Conservation (phyloP, 805 yeast genomes). For the Wickerhamomyces bovis region DNA sequence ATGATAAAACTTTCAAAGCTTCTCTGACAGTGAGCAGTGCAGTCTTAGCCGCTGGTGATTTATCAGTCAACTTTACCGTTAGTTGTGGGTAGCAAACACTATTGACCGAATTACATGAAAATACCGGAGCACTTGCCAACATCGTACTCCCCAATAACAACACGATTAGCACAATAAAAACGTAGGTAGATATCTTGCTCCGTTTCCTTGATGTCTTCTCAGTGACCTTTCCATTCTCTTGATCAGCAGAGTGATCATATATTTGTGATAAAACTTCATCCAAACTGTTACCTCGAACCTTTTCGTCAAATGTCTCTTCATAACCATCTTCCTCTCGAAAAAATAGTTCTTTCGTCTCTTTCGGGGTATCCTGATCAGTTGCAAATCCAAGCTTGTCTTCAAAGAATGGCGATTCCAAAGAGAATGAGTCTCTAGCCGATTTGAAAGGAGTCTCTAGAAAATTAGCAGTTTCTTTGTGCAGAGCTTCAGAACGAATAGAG, state of each 20-base stretch:
- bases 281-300: conserved; percentile 2
- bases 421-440: conserved; percentile 4
- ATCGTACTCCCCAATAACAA: background rate
- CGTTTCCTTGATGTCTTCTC: background rate
- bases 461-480: background rate
- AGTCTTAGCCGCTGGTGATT: conserved; percentile 29
- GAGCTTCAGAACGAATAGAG: background rate
- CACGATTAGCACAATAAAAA: background rate
- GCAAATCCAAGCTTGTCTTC: background rate
- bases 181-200: background rate
- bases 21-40: conserved; percentile 33
- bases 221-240: background rate
- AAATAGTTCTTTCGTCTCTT: background rate
- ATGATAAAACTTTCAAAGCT: conserved; percentile 38
- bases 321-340: background rate
- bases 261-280: conserved; percentile 2
- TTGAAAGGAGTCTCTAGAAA: conserved; percentile 5
- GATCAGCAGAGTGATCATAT: background rate
- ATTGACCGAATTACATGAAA: conserved; percentile 27
- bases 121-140: conserved; percentile 14
- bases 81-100: conserved; percentile 38
- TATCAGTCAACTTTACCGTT: conserved; percentile 34
- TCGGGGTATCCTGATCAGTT: background rate
- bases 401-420: background rate
- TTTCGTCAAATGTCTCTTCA: background rate